Percentiles rank a stretch among this genome's conserved stretches.
phyloP scores from a whole-genome alignment of 257 asterid species.

The Anisodus tanguticus region DNA sequence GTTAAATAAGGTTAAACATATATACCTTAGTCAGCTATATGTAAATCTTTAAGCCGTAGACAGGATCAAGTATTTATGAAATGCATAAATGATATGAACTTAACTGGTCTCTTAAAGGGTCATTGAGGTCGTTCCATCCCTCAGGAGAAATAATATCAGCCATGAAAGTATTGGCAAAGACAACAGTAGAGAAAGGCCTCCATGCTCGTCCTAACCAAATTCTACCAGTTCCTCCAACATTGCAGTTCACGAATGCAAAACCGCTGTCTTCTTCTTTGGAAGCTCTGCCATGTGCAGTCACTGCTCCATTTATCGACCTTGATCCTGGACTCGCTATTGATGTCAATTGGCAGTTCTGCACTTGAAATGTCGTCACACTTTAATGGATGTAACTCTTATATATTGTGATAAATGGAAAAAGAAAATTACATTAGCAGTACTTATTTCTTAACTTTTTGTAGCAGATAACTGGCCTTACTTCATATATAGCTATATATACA shows the following conservation, averaged over 20 bases:
- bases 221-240: constrained; percentile 82
- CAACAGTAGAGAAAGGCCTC: constrained; percentile 87
- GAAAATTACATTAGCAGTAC: too few species aligned
- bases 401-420: too few species aligned
- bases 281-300: constrained; percentile 84
- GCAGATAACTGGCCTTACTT: too few species aligned
- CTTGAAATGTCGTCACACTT: not conserved
- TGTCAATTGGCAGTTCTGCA: constrained; percentile 61
- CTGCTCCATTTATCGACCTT: constrained; percentile 67
- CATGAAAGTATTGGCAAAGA: constrained; percentile 69
- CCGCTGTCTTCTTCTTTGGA: constrained; percentile 88
- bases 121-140: constrained; percentile 95
- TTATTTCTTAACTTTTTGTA: too few species aligned
- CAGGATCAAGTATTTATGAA: not conserved
- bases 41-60: not conserved
- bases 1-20: too few species aligned
- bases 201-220: constrained; percentile 96
- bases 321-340: constrained; percentile 86
- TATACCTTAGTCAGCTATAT: too few species aligned
- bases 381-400: too few species aligned
- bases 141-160: constrained; percentile 79
- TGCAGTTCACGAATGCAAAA: constrained; percentile 69
- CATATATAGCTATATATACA: too few species aligned
- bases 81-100: constrained; percentile 20
- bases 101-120: constrained; percentile 81